Base-by-base conservation (phyloP, 345 rosid species). In the Carallia pectinifolia region DNA sequence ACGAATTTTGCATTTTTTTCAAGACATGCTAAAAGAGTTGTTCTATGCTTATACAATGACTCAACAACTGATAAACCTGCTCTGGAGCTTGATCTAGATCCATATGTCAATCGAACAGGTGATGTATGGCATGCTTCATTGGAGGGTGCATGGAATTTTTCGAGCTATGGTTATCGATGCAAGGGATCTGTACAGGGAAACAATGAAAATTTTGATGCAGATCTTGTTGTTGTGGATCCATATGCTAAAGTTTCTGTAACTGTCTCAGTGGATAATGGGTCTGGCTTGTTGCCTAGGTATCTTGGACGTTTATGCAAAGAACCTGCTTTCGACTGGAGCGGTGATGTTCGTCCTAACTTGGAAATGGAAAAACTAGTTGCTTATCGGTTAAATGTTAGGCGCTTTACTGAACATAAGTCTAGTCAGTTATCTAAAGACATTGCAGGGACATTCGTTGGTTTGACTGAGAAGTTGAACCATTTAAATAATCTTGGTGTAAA, bases 61-160 rank as follows among this genome's bases (percentile, higher is more conserved):
- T 58, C 34, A n/a, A 61, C 75, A 67, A 70, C 80, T 2, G 87
- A 81, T 33, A 77, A 69, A 65, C 97, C 99, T 61, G 86, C 93
- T 67, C 71, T 95, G 70, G 96, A 90, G 89, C 90, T 92, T 75
- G 97, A 92, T 83, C 96, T 95, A 8, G 94, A 95, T 79, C 92
- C 96, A 1, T 84, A 84, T 69, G 90, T 90, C 59, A 86, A 95
- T 78, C 86, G 90, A 77, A 79, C 96, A 27, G 97, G 99, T 76
- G 92, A 92, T 76, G 75, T 85, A 40, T 90, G 99, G 96, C 99
- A 90, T 81, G 93, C 89, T 48, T 85, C 88, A 1, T 9, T 90
- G 38, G 92, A 85, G 36, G 78, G 74, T 18, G 44, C 89, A 3
- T 76, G 83, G 85, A 81, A 58, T 48, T 90, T 80, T 66, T 74